Percentiles rank a stretch among this genome's conserved stretches.
Conservation (phyloP, 2,329 filamentous ascomycete species). For the Exophiala phaeomuriformis region DNA sequence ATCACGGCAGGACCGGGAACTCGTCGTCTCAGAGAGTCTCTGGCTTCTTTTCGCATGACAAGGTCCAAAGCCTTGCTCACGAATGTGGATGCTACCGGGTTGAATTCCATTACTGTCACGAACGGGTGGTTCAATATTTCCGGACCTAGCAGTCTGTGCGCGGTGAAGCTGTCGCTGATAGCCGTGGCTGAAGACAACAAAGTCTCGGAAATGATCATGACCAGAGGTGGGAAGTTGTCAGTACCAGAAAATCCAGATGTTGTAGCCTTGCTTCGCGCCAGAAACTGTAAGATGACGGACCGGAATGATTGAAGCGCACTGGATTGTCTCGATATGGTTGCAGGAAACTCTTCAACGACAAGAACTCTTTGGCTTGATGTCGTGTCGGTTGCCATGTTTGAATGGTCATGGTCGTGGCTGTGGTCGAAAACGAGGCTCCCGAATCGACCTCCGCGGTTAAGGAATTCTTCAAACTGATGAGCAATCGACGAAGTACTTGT, state of each 20-base stretch:
- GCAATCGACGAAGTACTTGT: constrained; percentile 57
- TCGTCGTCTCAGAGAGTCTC: constrained; percentile 64
- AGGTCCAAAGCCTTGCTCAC: constrained; percentile 76
- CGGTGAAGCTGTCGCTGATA: constrained; percentile 83
- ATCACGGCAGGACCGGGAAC: constrained; percentile 74
- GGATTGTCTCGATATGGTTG: constrained; percentile 62
- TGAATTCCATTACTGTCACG: constrained; percentile 80
- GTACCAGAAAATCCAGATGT: constrained; percentile 37
- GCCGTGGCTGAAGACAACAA: constrained; percentile 77
- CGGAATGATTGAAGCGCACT: constrained; percentile 63
- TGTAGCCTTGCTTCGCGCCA: constrained; percentile 60
- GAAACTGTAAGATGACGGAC: constrained; percentile 64
- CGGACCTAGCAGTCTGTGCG: constrained; percentile 78
- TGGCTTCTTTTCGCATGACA: constrained; percentile 76
- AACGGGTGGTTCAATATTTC: constrained; percentile 76
- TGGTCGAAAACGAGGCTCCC: constrained; percentile 54
- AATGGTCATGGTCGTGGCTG: background rate
- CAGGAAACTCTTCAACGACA: constrained; percentile 74
- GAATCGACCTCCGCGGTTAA: constrained; percentile 74
- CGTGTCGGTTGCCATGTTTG: constrained; percentile 4
- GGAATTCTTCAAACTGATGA: constrained; percentile 84
- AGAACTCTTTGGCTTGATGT: constrained; percentile 49
- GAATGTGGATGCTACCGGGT: constrained; percentile 78
- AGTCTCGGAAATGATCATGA: constrained; percentile 89
- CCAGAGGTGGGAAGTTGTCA: constrained; percentile 59